Percentiles rank a stretch among this genome's conserved stretches.
These are phyloP conservation scores for Drosera spatulata DNA, from an alignment of 179 eudicot genomes.

Conservation along the genomic window DNA sequence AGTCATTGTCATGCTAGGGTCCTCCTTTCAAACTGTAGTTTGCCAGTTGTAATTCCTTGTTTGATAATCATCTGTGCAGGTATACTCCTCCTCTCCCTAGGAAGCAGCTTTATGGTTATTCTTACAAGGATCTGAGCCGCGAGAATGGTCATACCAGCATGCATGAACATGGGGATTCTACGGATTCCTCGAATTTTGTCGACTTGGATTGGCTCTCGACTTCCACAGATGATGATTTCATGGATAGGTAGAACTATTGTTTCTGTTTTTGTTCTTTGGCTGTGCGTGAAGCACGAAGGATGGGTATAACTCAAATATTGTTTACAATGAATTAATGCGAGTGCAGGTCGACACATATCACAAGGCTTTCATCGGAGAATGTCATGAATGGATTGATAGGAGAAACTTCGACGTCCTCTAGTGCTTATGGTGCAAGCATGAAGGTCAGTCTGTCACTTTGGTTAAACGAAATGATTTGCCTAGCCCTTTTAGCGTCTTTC, in stretches of 20 bases:
- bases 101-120: conserved; percentile 46
- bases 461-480: too few relatives aligned
- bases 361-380: conserved; percentile 44
- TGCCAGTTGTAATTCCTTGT: neutral
- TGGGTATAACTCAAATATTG: too few relatives aligned
- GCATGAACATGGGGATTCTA: conserved; percentile 38
- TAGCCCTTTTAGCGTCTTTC: too few relatives aligned
- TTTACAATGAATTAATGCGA: too few relatives aligned
- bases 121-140: conserved; percentile 34
- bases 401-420: conserved; percentile 47
- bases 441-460: conserved; percentile 29
- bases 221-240: conserved; percentile 81
- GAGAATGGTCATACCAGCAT: conserved; percentile 34
- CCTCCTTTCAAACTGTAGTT: too few relatives aligned
- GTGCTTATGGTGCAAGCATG: conserved; percentile 49
- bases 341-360: conserved; percentile 33
- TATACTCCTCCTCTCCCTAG: conserved; percentile 31
- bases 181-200: conserved; percentile 67
- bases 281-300: too few relatives aligned
- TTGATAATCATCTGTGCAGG: conserved; percentile 23
- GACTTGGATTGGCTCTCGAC: conserved; percentile 88
- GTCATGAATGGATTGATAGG: conserved; percentile 34
- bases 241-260: conserved; percentile 33
- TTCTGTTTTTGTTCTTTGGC: too few relatives aligned
- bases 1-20: too few relatives aligned